Conservation (phyloP, 495 filamentous ascomycete species). For the Bryoglossum gracile region DNA sequence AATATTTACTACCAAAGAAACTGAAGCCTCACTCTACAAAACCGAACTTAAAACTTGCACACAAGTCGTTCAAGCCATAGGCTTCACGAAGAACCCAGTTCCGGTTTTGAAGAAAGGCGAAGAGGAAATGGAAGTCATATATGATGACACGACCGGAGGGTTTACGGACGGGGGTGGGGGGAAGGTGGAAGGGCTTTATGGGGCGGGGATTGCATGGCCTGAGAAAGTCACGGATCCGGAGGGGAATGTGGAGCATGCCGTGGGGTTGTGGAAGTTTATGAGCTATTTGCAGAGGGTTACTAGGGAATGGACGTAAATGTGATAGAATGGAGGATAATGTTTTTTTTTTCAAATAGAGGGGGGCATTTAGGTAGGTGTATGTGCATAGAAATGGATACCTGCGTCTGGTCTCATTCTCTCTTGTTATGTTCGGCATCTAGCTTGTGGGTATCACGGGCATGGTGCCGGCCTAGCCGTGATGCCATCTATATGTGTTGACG, state of each 20-base stretch:
- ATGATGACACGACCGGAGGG: conserved; percentile 41
- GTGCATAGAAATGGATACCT: too few species aligned
- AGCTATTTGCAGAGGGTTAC: conserved; percentile 47
- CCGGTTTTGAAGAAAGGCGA: conserved; percentile 30
- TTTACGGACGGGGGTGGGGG: conserved; percentile 35
- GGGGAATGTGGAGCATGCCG: conserved; percentile 54
- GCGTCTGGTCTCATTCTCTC: too few species aligned
- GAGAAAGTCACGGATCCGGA: conserved; percentile 51
- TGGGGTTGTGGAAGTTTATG: conserved; percentile 60
- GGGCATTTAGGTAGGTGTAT: too few species aligned
- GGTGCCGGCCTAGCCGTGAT: too few species aligned
- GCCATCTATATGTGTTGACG: too few species aligned
- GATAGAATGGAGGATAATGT: too few species aligned
- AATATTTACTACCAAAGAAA: conserved; percentile 40
- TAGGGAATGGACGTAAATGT: conserved; percentile 37
- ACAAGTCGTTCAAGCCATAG: conserved; percentile 48
- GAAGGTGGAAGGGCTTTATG: conserved; percentile 44
- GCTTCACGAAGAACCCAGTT: conserved; percentile 42
- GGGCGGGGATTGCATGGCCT: conserved; percentile 55
- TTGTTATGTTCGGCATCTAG: too few species aligned
- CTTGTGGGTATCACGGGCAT: too few species aligned
- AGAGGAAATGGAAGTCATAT: conserved; percentile 32
- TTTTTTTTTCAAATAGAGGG: too few species aligned
- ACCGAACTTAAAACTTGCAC: conserved; percentile 41
- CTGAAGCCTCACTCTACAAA: conserved; percentile 36